These are phyloP conservation scores for Symbiodinium pilosum DNA, from an alignment of 73 alveolate species.

Conservation along the genomic window DNA sequence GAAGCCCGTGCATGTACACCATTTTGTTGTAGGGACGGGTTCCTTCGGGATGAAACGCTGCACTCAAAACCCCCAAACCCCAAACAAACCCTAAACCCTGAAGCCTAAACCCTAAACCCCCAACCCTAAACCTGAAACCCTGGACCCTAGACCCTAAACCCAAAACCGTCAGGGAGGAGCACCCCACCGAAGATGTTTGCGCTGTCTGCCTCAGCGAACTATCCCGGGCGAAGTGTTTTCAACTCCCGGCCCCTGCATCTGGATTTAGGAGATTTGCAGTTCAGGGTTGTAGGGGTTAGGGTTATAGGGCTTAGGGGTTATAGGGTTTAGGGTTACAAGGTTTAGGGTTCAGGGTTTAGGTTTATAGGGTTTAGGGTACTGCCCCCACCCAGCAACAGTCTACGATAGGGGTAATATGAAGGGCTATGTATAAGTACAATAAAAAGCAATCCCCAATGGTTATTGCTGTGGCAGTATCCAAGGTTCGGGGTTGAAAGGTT, in stretches of 20 bases:
- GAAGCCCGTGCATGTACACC: no score
- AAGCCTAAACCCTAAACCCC: background rate
- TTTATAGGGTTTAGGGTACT: no score
- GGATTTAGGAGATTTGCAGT: background rate
- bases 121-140: background rate
- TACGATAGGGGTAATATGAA: no score
- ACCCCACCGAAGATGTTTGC: conserved; percentile 19
- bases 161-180: background rate
- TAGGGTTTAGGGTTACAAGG: background rate
- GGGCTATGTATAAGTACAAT: no score
- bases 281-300: background rate
- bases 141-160: background rate
- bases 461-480: no score
- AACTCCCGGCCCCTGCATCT: background rate
- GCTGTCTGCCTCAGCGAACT: conserved; percentile 82
- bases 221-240: conserved; percentile 53
- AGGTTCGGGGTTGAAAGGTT: no score
- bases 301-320: background rate
- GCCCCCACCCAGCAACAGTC: no score
- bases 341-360: background rate
- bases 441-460: no score
- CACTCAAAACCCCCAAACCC: no score
- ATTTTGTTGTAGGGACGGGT: no score
- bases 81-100: no score
- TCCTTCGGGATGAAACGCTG: no score